Evolutionary conservation across 2,329 filamentous ascomycete genomes (phyloP).

Genomic region (Cladophialophora immunda): DNA sequence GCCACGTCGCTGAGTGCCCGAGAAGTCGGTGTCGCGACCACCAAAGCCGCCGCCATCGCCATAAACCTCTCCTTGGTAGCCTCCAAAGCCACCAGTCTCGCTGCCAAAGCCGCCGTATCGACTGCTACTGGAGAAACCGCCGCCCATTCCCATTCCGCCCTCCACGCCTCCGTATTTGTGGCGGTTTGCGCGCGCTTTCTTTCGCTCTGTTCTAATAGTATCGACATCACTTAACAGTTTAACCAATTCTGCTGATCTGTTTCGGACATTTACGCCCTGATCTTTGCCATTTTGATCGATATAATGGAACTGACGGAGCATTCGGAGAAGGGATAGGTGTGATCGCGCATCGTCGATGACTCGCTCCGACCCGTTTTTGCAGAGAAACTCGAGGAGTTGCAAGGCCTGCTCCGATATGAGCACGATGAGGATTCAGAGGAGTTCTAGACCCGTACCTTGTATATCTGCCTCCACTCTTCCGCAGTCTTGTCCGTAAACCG

Average conservation of each 20-base stretch:
- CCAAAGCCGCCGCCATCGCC: constrained; percentile 96
- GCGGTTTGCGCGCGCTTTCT: constrained; percentile 88
- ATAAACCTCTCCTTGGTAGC: constrained; percentile 79
- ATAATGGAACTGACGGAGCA: constrained; percentile 98
- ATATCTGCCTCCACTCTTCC: constrained; percentile 99
- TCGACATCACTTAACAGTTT: constrained; percentile 84
- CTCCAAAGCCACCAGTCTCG: constrained; percentile 65
- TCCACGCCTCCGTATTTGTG: constrained; percentile 97
- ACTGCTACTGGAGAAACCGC: constrained; percentile 63
- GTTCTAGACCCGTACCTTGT: constrained; percentile 72
- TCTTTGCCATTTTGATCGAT: constrained; percentile 98
- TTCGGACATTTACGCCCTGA: constrained; percentile 96
- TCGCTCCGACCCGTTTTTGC: constrained; percentile 97
- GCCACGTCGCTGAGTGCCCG: constrained; percentile 66
- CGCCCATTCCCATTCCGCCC: constrained; percentile 72
- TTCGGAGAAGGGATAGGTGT: constrained; percentile 93
- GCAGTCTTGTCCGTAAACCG: constrained; percentile 98
- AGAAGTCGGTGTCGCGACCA: constrained; percentile 76
- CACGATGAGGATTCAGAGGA: neutral
- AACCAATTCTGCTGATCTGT: constrained; percentile 92
- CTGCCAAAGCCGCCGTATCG: constrained; percentile 93
- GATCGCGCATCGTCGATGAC: constrained; percentile 97
- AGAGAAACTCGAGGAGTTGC: constrained; percentile 93
- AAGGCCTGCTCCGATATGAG: constrained; percentile 63
- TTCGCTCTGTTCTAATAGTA: constrained; percentile 67